Evolutionary conservation across 2,329 filamentous ascomycete genomes (phyloP).

Genomic region (Monosporascus sp.): DNA sequence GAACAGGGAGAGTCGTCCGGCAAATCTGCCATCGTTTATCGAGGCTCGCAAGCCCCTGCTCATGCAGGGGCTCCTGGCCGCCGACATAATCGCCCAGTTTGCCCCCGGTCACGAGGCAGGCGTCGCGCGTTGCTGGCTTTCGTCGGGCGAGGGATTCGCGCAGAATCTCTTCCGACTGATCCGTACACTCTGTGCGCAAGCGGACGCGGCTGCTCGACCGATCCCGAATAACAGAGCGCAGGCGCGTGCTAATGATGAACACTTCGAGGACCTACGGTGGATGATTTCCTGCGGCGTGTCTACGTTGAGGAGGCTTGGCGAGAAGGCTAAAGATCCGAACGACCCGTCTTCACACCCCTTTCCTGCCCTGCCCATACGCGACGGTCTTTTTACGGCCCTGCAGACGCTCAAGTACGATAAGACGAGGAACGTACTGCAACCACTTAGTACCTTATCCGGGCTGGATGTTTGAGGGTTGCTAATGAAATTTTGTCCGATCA

Average conservation of each 20-base stretch:
- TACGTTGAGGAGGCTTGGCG: conserved; percentile 61
- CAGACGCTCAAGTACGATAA: conserved; percentile 55
- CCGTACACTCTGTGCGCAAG: conserved; percentile 63
- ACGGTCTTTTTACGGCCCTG: conserved; percentile 62
- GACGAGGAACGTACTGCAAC: conserved; percentile 60
- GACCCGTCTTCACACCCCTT: conserved; percentile 50
- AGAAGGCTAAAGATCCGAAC: conserved; percentile 60
- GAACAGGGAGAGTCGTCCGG: conserved; percentile 46
- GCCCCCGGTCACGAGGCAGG: conserved; percentile 65
- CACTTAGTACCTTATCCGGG: conserved; percentile 60
- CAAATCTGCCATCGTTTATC: conserved; percentile 60
- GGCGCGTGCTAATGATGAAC: conserved; percentile 34
- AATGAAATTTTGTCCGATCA: too few relatives aligned
- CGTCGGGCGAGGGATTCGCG: conserved; percentile 77
- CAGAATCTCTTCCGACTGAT: conserved; percentile 73
- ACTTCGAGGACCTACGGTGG: conserved; percentile 43
- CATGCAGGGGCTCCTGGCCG: conserved; percentile 86
- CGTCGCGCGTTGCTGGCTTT: conserved; percentile 74
- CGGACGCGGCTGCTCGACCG: conserved; percentile 42
- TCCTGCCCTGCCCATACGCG: conserved; percentile 59
- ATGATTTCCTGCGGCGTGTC: conserved; percentile 65
- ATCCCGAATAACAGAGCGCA: conserved; percentile 27
- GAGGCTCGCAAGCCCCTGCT: conserved; percentile 83
- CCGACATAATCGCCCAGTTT: conserved; percentile 78
- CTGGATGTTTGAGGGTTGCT: conserved; percentile 20